Conservation (phyloP, 257 asterid genomes). For the Eustoma russellianum region DNA sequence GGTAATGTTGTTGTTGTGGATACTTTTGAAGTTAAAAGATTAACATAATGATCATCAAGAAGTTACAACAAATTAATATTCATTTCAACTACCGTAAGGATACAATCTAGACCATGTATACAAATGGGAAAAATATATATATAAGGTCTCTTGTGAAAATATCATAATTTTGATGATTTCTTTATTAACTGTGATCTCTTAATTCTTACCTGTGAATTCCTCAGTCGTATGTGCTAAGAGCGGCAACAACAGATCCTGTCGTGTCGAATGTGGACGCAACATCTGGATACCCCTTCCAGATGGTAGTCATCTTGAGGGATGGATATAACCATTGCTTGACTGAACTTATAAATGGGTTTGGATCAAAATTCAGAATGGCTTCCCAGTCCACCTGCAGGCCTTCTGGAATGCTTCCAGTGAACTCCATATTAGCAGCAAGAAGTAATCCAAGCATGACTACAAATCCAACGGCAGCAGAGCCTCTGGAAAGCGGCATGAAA, state of each 20-base stretch:
- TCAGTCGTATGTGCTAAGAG: constrained; percentile 78
- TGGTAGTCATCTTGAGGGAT: constrained; percentile 63
- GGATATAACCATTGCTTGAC: constrained; percentile 80
- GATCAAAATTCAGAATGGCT: constrained; percentile 74
- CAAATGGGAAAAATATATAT: too few relatives aligned
- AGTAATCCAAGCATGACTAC: constrained; percentile 76
- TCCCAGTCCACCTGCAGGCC: constrained; percentile 97
- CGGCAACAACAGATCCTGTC: constrained; percentile 82
- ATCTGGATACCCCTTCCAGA: constrained; percentile 95
- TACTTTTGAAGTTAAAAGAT: too few relatives aligned
- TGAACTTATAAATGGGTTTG: constrained; percentile 40
- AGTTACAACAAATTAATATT: too few relatives aligned
- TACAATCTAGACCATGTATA: too few relatives aligned
- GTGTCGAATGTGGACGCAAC: constrained; percentile 83
- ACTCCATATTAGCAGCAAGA: constrained; percentile 96
- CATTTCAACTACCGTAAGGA: too few relatives aligned
- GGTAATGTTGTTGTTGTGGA: too few relatives aligned
- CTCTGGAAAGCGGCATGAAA: constrained; percentile 84
- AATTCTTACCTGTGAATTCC: constrained; percentile 1
- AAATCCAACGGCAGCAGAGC: constrained; percentile 70
- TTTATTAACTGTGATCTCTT: too few relatives aligned
- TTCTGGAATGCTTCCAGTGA: constrained; percentile 81
- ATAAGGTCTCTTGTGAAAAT: too few relatives aligned
- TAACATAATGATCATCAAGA: too few relatives aligned
- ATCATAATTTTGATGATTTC: neutral